phyloP scores from a whole-genome alignment of 306 rosid species.

The Vicia villosa region DNA sequence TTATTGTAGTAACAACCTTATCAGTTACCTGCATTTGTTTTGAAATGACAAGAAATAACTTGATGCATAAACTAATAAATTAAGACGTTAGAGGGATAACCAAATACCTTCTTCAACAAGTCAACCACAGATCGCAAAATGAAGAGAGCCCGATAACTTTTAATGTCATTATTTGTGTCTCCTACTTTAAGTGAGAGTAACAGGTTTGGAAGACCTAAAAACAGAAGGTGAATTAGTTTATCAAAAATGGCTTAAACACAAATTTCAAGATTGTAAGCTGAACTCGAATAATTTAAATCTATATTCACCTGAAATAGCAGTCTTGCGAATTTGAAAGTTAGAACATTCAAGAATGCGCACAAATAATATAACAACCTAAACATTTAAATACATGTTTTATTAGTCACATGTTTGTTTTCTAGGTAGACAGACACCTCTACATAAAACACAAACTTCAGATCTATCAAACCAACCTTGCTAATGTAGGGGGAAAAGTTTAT shows the following conservation, averaged over 20 bases:
- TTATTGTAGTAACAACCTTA: neutral
- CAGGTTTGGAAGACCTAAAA: constrained; percentile 32
- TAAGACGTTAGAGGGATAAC: neutral
- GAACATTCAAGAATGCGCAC: neutral
- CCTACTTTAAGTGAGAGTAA: neutral
- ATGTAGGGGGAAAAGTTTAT: constrained; percentile 4
- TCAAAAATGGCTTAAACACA: neutral
- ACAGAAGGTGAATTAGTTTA: constrained; percentile 26
- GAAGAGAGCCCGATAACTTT: neutral
- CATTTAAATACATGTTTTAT: constrained; percentile 8
- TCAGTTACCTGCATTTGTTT: constrained; percentile 27
- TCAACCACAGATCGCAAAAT: constrained; percentile 16
- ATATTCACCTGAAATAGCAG: constrained; percentile 30
- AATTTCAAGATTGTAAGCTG: constrained; percentile 4
- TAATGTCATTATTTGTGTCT: neutral
- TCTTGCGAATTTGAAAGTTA: neutral
- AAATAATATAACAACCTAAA: constrained; percentile 29
- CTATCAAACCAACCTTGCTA: constrained; percentile 26
- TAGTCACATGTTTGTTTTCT: neutral
- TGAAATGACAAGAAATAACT: neutral
- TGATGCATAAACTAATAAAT: constrained; percentile 9
- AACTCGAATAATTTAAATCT: constrained; percentile 7
- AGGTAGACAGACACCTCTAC: neutral
- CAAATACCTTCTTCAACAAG: constrained; percentile 19
- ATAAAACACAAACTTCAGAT: neutral